Evolutionary conservation across 768 basidiomycete species (phyloP).

Genomic region (Suillus alpinus): DNA sequence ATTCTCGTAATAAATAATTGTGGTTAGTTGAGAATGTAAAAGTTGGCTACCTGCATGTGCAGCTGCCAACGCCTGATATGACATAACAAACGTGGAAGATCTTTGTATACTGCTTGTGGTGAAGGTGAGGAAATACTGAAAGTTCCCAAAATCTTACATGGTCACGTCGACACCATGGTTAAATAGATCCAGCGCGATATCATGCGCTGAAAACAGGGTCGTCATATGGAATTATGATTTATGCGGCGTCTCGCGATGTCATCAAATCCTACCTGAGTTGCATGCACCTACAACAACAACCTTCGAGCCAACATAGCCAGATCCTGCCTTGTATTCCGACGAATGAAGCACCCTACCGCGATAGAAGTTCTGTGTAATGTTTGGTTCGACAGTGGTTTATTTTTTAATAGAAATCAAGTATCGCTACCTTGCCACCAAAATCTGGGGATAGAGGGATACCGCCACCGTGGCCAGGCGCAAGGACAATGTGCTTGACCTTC

Average conservation of each 20-base stretch:
- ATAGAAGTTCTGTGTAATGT: conserved; percentile 41
- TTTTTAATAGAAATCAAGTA: not conserved
- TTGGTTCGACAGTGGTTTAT: not conserved
- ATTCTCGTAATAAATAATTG: not conserved
- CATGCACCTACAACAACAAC: conserved; percentile 63
- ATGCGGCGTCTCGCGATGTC: not conserved
- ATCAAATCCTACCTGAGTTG: conserved; percentile 45
- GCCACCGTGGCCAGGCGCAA: conserved; percentile 53
- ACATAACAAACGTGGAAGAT: conserved; percentile 28
- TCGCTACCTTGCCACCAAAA: conserved; percentile 40
- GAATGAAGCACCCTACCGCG: conserved; percentile 56
- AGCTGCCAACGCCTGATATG: conserved; percentile 8
- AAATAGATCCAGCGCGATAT: conserved; percentile 36
- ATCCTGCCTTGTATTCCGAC: conserved; percentile 41
- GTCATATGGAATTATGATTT: not conserved
- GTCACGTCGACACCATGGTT: conserved; percentile 28
- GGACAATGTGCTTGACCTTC: conserved; percentile 48
- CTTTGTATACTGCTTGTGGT: conserved; percentile 21
- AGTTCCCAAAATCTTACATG: conserved; percentile 12
- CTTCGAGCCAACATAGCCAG: conserved; percentile 55
- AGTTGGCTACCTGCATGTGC: conserved; percentile 14
- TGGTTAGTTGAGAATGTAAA: not conserved
- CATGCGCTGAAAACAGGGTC: conserved; percentile 26
- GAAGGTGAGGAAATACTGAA: conserved; percentile 21
- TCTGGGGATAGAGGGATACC: conserved; percentile 45